A percentile compares a stretch with the other conserved stretches of the same genome.
Conservation (phyloP, 139 green algal species). For the Closterium sp. region DNA sequence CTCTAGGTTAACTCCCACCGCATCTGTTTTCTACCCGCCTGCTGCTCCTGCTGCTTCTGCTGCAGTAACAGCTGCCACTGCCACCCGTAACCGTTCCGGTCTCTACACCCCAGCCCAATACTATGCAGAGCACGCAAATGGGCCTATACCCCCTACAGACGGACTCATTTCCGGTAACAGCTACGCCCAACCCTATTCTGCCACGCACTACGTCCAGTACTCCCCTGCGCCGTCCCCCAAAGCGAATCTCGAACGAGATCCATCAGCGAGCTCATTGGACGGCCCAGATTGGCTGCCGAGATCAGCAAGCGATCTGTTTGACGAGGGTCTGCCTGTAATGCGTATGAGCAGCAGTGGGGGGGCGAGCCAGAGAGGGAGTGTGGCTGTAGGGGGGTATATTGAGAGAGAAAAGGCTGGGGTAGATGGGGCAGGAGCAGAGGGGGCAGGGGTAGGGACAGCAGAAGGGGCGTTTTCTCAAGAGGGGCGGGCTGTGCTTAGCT, state of each 20-base stretch:
- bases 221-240: not conserved
- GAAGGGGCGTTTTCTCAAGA: too few species aligned
- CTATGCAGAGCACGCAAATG: not conserved
- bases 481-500: too few species aligned
- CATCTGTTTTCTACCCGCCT: not conserved
- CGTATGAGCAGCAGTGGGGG: not conserved
- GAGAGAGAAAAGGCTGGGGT: not conserved
- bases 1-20: not conserved
- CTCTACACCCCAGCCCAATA: not conserved
- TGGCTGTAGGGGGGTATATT: not conserved
- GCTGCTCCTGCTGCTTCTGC: not conserved
- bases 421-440: not conserved
- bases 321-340: not conserved
- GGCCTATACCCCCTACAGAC: not conserved
- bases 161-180: not conserved
- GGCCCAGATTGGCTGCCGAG: not conserved
- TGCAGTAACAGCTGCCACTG: not conserved
- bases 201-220: not conserved
- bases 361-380: not conserved
- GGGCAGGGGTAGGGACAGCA: too few species aligned
- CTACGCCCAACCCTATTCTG: not conserved
- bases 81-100: not conserved
- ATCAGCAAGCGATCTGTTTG: not conserved
- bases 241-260: not conserved
- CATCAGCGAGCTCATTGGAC: not conserved